phyloP scores from a whole-genome alignment of 495 filamentous ascomycete genomes.

The Hyaloscypha variabilis region DNA sequence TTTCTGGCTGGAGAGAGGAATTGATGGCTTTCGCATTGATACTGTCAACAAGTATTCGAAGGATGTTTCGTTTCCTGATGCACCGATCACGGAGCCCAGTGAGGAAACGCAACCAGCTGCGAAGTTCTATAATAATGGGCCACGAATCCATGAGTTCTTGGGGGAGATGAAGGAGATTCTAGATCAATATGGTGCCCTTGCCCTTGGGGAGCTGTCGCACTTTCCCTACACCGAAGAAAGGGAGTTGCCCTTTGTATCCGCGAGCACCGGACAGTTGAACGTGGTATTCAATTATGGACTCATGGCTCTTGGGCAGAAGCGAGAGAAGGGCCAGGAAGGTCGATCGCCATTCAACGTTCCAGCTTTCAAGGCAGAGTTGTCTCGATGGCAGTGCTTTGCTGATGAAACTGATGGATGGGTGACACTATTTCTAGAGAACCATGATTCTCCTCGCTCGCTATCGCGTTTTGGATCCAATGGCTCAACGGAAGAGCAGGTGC shows the following conservation, averaged over 20 bases:
- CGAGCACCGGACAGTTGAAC: conserved; percentile 56
- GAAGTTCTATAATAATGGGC: conserved; percentile 59
- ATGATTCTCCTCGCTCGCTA: conserved; percentile 63
- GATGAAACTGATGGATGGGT: conserved; percentile 63
- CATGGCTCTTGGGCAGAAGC: conserved; percentile 50
- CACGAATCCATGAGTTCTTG: conserved; percentile 62
- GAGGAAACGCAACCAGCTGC: conserved; percentile 54
- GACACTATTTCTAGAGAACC: conserved; percentile 65
- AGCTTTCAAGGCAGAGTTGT: conserved; percentile 56
- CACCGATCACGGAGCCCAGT: conserved; percentile 47
- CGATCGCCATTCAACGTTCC: conserved; percentile 45
- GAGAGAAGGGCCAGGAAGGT: conserved; percentile 35
- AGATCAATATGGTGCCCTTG: conserved; percentile 60
- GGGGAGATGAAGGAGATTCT: conserved; percentile 58
- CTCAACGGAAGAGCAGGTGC: conserved; percentile 42
- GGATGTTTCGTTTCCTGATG: conserved; percentile 57
- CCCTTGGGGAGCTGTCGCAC: conserved; percentile 67
- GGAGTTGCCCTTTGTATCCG: conserved; percentile 54
- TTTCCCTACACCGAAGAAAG: conserved; percentile 50
- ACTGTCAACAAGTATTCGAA: conserved; percentile 68
- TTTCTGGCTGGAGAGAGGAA: conserved; percentile 63
- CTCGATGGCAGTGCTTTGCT: conserved; percentile 62
- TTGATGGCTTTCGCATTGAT: conserved; percentile 65
- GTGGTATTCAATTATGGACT: conserved; percentile 71
- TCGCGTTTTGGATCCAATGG: conserved; percentile 51